A percentile compares a stretch with the other conserved stretches of the same genome.
Conservation (phyloP, 2,329 filamentous ascomycete species). For the Fusarium austroafricanum region DNA sequence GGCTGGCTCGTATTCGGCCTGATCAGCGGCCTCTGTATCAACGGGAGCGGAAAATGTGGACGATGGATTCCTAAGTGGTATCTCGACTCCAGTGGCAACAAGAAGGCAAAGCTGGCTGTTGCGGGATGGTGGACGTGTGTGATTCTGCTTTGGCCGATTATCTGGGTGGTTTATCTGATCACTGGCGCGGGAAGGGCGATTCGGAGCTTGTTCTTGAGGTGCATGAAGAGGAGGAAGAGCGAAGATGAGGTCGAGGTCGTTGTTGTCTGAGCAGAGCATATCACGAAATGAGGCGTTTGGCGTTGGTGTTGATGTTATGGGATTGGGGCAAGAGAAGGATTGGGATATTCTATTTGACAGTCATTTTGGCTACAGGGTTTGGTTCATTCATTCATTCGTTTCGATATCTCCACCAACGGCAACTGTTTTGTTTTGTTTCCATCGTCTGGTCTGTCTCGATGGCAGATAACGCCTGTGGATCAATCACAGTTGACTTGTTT, state of each 20-base stretch:
- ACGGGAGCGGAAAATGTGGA: conserved; percentile 45
- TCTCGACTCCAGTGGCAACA: conserved; percentile 42
- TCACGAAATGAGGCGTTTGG: not conserved
- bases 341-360: not conserved
- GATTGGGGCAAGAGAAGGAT: not conserved
- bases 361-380: conserved; percentile 12
- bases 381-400: conserved; percentile 29
- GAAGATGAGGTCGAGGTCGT: not conserved
- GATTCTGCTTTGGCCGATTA: conserved; percentile 62
- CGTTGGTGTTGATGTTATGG: not conserved
- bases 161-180: conserved; percentile 74
- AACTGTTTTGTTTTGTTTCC: not conserved
- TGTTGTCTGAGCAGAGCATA: not conserved
- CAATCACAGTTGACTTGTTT: not conserved
- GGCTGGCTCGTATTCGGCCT: conserved; percentile 50
- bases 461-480: conserved; percentile 6
- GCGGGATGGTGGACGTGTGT: conserved; percentile 47
- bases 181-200: conserved; percentile 65
- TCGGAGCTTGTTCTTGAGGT: conserved; percentile 56
- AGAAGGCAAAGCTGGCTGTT: conserved; percentile 39
- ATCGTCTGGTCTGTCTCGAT: not conserved
- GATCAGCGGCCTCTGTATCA: conserved; percentile 50
- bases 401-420: not conserved
- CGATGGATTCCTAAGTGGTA: conserved; percentile 52
- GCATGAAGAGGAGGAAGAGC: conserved; percentile 55